Evolutionary conservation across 257 asterid species (phyloP), one percentile per base, ranked within the genome.

Genomic region (Fraxinus cuspidata): DNA sequence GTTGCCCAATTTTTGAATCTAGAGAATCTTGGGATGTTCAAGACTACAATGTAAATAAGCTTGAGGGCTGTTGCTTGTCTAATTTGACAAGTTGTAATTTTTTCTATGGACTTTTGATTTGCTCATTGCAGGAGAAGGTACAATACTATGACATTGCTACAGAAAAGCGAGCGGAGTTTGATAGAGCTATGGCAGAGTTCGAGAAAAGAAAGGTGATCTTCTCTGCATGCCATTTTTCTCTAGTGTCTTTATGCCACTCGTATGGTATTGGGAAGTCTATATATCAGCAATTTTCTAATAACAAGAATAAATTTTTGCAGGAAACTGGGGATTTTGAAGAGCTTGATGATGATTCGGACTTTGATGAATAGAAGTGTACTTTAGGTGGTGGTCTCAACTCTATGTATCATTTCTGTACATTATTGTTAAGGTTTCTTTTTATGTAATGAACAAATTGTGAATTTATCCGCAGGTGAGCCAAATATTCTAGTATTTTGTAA

Each of bases 141-240:
- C 82, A 90, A 5, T 94, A 94, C 85, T 94, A 91, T 73, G 99
- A 94, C 79, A 84, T 90, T 73, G 99, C 99, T 83, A 92, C 99
- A 16, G 90, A 88, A 85, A 94, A 92, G 81, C 94, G 99, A 79
- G 92, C 92, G 40, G 99, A 92, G 83, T 94, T 94, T 77, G 97
- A 94, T 31, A 75, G 66, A 58, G 97, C 99, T 75, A 91, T 86
- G 89, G 87, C 95, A 38, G 84, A 88, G 71, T 91, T 85, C 69
- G 82, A 74, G 35, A 94, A 84, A 80, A 87, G 79, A 84, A 88
- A 86, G 96, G 98, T 94, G 70, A 70, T 38, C 12, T 23, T 66
- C 51, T 25, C 27, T 56, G 9, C 34, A 10, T 42, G 70, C 16
- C 73, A 10, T 75, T 76, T 47, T n/a, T 29, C 21, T 2, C 16